Evolutionary conservation across 2,329 filamentous ascomycete genomes (phyloP), one percentile per base, ranked within the genome.

Genomic region (Pyrenophora teres): DNA sequence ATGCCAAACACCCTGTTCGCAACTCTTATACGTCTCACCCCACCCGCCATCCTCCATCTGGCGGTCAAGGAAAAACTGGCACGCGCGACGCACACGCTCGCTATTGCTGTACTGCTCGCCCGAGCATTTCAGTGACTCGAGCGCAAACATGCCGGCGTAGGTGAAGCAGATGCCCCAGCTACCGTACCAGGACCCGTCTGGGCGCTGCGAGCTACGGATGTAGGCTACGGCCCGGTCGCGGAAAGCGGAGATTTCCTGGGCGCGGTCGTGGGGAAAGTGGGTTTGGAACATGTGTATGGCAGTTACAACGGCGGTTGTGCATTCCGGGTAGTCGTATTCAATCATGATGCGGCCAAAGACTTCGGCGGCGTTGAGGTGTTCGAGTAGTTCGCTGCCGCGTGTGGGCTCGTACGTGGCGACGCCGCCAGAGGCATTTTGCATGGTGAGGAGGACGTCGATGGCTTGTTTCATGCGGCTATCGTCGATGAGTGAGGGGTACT

Each of bases 151-250:
- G 58, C 86, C 89, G 0, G 92, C 94, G 70, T 99, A 99, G 0
- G 92, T 97, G 74, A 96, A 99, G 77, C 94, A 99, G 65, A 99
- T 95, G 45, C 90, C 94, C 94, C 94, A 99, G 69, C 86, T 92
- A 39, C 94, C 94, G 70, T 99, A 97, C 94, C 94, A 99, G 54
- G 88, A 89, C n/a, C 94, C 94, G 63, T 97, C 91, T 0, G 81
- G 73, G 2, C 83, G 80, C 74, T 97, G 94, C 3, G 86, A 83
- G 2, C 81, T 81, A 68, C 92, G 89, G 74, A 99, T 96, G 78
- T 92, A 97, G 42, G 80, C 77, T 1, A 96, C 84, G 0, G 92
- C 92, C 32, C 87, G 82, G 16, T 78, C 77, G 60, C 94, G 87
- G 64, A 94, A 91, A 0, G 69, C 71, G 7, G 83, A 79, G 60